Evolutionary conservation across 2,329 filamentous ascomycete species (phyloP).

Genomic region (Thielaviopsis punctulata): DNA sequence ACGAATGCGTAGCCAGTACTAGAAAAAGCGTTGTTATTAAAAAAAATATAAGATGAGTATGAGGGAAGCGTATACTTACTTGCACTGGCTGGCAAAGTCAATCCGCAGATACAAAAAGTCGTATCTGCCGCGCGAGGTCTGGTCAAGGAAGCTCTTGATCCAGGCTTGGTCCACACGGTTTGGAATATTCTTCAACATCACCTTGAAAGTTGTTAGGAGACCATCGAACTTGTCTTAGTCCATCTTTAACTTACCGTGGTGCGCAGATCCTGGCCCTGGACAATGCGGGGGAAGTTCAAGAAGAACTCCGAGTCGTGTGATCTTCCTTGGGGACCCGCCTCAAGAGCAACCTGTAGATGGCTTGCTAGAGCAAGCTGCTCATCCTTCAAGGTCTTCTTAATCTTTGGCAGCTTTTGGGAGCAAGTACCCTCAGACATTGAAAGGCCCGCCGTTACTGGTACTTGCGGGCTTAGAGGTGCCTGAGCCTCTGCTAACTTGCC

Average conservation of each 20-base stretch:
- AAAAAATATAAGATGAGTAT: not conserved
- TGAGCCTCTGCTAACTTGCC: not conserved
- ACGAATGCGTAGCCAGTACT: constrained; percentile 96
- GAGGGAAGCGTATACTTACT: constrained; percentile 33
- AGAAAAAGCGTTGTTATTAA: constrained; percentile 16
- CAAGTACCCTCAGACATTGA: not conserved
- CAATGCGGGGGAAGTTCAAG: constrained; percentile 39
- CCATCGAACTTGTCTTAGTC: not conserved
- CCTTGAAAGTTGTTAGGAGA: constrained; percentile 28
- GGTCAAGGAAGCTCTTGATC: constrained; percentile 64
- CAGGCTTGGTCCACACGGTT: constrained; percentile 69
- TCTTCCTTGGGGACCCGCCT: not conserved
- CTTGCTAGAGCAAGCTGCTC: not conserved
- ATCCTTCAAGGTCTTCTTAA: not conserved
- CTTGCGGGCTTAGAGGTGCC: not conserved
- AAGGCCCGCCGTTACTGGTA: not conserved
- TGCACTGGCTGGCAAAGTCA: constrained; percentile 70
- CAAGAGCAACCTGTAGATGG: not conserved
- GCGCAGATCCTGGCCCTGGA: constrained; percentile 40
- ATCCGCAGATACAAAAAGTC: constrained; percentile 94
- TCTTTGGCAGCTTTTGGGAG: not conserved
- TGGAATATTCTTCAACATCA: constrained; percentile 91
- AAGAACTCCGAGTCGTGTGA: constrained; percentile 17
- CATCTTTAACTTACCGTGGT: constrained; percentile 42
- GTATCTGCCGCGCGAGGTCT: constrained; percentile 64